Conservation (phyloP, 192 early-diverging fungal genomes). For the Umbelopsis sp. region DNA sequence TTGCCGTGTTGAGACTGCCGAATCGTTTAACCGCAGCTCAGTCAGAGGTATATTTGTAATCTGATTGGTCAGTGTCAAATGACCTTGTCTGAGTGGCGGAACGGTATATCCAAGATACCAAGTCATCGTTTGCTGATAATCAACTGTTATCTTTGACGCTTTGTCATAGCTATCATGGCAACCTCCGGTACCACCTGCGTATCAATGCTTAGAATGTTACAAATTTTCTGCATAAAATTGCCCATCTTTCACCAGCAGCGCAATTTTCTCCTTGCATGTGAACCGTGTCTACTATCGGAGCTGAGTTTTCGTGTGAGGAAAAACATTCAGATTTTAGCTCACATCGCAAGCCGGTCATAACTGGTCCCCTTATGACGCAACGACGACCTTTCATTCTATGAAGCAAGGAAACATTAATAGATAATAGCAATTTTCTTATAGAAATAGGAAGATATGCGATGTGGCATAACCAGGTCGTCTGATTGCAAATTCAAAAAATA, state of each 20-base stretch:
- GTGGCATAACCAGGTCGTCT: too few relatives aligned
- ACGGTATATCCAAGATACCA: conserved; percentile 9
- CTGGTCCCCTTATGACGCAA: conserved; percentile 10
- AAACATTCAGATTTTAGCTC: conserved; percentile 6
- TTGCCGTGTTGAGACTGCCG: too few relatives aligned
- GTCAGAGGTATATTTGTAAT: background rate
- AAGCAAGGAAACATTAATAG: background rate
- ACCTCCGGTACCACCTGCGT: too few relatives aligned
- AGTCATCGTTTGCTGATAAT: background rate
- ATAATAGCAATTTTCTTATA: too few relatives aligned
- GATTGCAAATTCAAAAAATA: too few relatives aligned
- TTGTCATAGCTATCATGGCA: too few relatives aligned
- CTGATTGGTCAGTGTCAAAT: conserved; percentile 19
- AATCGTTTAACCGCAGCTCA: background rate
- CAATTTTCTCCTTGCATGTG: too few relatives aligned
- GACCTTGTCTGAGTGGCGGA: background rate
- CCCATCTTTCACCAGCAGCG: background rate
- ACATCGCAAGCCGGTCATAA: background rate
- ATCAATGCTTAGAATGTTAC: too few relatives aligned
- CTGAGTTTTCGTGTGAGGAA: conserved; percentile 16
- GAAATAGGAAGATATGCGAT: too few relatives aligned
- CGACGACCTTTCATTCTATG: background rate
- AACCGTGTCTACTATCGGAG: background rate
- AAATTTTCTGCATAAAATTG: too few relatives aligned
- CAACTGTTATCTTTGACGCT: background rate